Percentiles rank a stretch among this genome's conserved stretches.
These are phyloP conservation scores for Protea cynaroides DNA, from an alignment of 164 flowering plant species.

Conservation along the genomic window DNA sequence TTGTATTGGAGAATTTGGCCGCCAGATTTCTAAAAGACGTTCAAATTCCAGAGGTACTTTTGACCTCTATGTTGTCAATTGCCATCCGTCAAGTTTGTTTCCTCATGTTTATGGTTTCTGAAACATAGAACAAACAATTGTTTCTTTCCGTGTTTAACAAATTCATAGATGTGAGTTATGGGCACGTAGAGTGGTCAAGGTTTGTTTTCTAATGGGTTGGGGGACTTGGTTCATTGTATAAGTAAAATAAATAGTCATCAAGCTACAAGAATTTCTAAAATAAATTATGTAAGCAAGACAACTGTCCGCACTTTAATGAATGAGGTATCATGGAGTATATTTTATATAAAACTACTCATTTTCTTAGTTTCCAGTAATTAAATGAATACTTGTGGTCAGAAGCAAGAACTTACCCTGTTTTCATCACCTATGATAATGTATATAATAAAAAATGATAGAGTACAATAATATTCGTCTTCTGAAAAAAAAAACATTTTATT, in stretches of 20 bases:
- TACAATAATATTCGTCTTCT: too few species aligned
- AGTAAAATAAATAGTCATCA: background rate
- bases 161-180: background rate
- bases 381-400: background rate
- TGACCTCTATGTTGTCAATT: background rate
- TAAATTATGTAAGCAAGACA: too few species aligned
- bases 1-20: constrained; percentile 85
- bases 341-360: background rate
- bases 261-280: too few species aligned
- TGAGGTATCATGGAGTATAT: background rate
- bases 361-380: background rate
- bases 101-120: background rate
- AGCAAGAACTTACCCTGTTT: background rate
- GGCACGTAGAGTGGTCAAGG: background rate
- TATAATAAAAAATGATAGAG: background rate
- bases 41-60: constrained; percentile 66
- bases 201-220: background rate
- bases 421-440: background rate
- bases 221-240: background rate
- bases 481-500: too few species aligned
- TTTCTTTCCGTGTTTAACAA: background rate
- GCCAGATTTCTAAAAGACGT: constrained; percentile 74
- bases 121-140: background rate
- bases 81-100: background rate
- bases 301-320: too few species aligned